Evolutionary conservation across 495 filamentous ascomycete genomes (phyloP).

Genomic region (Rostrohypoxylon terebratum): DNA sequence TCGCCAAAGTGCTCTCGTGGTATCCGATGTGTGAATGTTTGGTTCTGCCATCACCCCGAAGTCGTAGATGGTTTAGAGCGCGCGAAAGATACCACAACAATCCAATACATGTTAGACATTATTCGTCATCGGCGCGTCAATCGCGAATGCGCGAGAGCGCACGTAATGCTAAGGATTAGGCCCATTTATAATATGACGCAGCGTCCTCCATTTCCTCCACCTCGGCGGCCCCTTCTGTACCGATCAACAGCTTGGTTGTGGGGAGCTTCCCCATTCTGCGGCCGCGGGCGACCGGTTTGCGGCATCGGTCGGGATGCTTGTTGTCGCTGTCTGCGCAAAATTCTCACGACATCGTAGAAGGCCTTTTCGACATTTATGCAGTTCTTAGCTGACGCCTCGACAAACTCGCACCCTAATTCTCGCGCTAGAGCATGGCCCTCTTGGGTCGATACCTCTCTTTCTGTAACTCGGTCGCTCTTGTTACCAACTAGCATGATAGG

Average conservation of each 20-base stretch:
- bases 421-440: slow-evolving; percentile 92
- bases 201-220: slow-evolving; percentile 30
- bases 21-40: slow-evolving; percentile 27
- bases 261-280: slow-evolving; percentile 42
- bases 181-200: slow-evolving; percentile 44
- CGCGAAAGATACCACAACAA: slow-evolving; percentile 18
- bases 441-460: slow-evolving; percentile 95
- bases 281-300: slow-evolving; percentile 42
- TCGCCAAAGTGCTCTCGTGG: slow-evolving; percentile 19
- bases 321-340: slow-evolving; percentile 84
- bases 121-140: slow-evolving; percentile 27
- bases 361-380: slow-evolving; percentile 99
- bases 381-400: slow-evolving; percentile 98
- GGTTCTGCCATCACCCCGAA: slow-evolving; percentile 16
- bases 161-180: slow-evolving; percentile 23
- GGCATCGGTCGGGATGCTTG: slow-evolving; percentile 55
- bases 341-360: slow-evolving; percentile 96
- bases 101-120: slow-evolving; percentile 21
- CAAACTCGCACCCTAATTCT: slow-evolving; percentile 95
- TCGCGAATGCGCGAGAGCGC: slow-evolving; percentile 25
- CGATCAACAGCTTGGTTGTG: slow-evolving; percentile 33
- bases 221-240: slow-evolving; percentile 35
- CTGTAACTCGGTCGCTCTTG: slow-evolving; percentile 95
- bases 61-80: slow-evolving; percentile 7
- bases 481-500: slow-evolving; percentile 99